A percentile compares a stretch with the other conserved stretches of the same genome.
Conservation (phyloP, 176 grass and related monocot species). For the Lolium rigidum region DNA sequence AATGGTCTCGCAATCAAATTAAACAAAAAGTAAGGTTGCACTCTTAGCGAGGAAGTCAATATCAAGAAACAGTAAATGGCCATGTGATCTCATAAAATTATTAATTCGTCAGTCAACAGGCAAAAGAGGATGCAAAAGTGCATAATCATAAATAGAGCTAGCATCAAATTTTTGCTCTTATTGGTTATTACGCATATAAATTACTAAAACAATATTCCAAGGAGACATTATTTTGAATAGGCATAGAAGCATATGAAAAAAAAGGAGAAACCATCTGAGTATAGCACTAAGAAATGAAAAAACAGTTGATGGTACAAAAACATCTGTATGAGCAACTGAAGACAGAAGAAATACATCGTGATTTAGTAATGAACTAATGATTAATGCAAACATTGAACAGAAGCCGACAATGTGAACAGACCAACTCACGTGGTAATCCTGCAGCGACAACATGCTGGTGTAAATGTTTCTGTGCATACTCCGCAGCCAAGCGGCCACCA, state of each 20-base stretch:
- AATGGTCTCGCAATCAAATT: not conserved
- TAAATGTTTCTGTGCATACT: constrained; percentile 84
- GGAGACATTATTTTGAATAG: not conserved
- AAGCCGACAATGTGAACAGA: constrained; percentile 75
- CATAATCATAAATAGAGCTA: constrained; percentile 1
- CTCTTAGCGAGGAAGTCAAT: not conserved
- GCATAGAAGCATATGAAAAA: not conserved
- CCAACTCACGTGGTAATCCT: constrained; percentile 99
- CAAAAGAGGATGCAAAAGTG: not conserved
- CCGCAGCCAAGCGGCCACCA: constrained; percentile 77
- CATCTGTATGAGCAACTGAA: not conserved
- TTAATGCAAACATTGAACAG: constrained; percentile 21
- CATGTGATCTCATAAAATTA: not conserved
- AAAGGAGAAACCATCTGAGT: not conserved
- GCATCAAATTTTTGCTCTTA: not conserved
- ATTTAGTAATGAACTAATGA: too few species aligned
- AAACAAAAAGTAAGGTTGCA: not conserved
- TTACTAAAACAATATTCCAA: not conserved
- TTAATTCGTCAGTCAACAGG: not conserved
- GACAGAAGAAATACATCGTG: not conserved
- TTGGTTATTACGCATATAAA: not conserved
- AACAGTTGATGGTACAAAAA: not conserved
- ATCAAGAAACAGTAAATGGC: not conserved
- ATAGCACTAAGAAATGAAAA: not conserved
- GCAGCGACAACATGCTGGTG: constrained; percentile 78